Conservation (phyloP, 164 flowering plant genomes). For the Akebia trifoliata region DNA sequence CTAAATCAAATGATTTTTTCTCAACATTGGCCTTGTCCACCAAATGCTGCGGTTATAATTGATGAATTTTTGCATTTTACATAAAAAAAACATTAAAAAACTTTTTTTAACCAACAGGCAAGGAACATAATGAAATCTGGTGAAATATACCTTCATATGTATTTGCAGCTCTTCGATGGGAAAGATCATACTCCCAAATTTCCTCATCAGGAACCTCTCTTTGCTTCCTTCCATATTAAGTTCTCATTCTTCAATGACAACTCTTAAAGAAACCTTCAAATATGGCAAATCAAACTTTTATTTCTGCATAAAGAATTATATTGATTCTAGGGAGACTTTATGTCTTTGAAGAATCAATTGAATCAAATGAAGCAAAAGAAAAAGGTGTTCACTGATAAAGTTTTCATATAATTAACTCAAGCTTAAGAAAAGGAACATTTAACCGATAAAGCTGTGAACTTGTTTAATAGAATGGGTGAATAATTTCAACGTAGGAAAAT, state of each 20-base stretch:
- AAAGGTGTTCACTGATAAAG: constrained; percentile 49
- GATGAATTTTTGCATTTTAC: too few relatives aligned
- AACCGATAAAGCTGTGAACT: constrained; percentile 52
- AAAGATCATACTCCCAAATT: too few relatives aligned
- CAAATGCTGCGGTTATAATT: too few relatives aligned
- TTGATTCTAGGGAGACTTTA: constrained; percentile 50
- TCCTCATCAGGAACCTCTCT: not conserved
- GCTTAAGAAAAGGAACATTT: constrained; percentile 66
- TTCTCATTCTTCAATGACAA: not conserved
- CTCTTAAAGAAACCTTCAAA: not conserved
- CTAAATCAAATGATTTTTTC: too few relatives aligned
- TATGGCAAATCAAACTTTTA: constrained; percentile 65
- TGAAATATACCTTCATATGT: too few relatives aligned
- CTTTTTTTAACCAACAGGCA: too few relatives aligned
- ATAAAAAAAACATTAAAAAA: too few relatives aligned
- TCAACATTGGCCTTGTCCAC: too few relatives aligned
- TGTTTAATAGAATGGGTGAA: constrained; percentile 60
- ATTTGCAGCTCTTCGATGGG: too few relatives aligned
- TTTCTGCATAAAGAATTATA: constrained; percentile 43
- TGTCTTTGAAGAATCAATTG: constrained; percentile 44
- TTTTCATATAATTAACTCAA: constrained; percentile 51
- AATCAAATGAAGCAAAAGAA: constrained; percentile 50
- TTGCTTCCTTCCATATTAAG: not conserved
- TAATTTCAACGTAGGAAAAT: constrained; percentile 56
- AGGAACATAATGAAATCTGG: too few relatives aligned